phyloP scores from a whole-genome alignment of 2,329 filamentous ascomycete species.

The Fusarium transvaalense region DNA sequence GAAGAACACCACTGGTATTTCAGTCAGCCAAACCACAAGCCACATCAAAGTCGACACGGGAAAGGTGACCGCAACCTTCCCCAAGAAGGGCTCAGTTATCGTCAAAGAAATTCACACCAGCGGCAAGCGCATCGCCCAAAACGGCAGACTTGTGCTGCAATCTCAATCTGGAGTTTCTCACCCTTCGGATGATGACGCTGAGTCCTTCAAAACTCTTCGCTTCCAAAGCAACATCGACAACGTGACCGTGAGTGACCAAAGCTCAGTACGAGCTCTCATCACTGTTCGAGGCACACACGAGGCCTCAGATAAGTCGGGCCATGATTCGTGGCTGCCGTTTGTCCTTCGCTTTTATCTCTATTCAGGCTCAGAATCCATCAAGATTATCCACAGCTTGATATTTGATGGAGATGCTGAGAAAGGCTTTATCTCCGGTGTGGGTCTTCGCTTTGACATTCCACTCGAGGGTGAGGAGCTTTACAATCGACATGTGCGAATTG shows the following conservation, averaged over 20 bases:
- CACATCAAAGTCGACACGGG: conserved; percentile 59
- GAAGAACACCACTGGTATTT: conserved; percentile 2
- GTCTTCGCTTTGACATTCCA: conserved; percentile 68
- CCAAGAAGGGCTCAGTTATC: conserved; percentile 57
- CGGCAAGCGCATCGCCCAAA: conserved; percentile 59
- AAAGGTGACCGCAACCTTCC: conserved; percentile 57
- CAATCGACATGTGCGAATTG: conserved; percentile 69
- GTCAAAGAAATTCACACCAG: conserved; percentile 57
- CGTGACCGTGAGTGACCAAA: conserved; percentile 60
- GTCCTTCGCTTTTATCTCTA: conserved; percentile 68
- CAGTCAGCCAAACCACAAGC: conserved; percentile 42
- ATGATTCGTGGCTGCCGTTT: conserved; percentile 65
- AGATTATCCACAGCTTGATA: conserved; percentile 67
- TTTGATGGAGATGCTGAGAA: conserved; percentile 63
- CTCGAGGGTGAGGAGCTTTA: conserved; percentile 65
- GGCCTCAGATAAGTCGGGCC: conserved; percentile 47
- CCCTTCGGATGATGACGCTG: conserved; percentile 15
- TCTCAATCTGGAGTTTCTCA: conserved; percentile 64
- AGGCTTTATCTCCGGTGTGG: conserved; percentile 67
- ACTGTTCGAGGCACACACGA: conserved; percentile 58
- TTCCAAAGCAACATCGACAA: conserved; percentile 66
- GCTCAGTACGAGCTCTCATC: conserved; percentile 56
- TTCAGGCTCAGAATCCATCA: conserved; percentile 66
- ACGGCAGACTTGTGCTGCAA: conserved; percentile 65
- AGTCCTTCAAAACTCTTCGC: conserved; percentile 56